Base-by-base conservation (phyloP, 805 yeast species). In the Candida insectorum region DNA sequence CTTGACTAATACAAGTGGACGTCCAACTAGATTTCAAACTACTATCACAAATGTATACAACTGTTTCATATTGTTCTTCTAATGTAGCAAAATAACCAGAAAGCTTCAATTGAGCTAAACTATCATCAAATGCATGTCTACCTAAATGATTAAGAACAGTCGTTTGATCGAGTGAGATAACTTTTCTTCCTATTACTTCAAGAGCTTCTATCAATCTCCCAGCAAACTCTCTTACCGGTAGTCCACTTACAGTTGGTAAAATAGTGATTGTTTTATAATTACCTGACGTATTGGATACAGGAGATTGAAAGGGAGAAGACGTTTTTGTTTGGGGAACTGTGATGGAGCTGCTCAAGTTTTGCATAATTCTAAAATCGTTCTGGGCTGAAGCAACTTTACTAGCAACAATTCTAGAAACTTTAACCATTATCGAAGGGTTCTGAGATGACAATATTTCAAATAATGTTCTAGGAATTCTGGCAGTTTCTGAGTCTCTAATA, bases 191-290 rank as follows among this genome's bases (percentile, higher is more conserved):
- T 28, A 85, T 81, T 23, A 71, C 72, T 47, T 77, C 74, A 43
- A 89, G 75, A 0, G 96, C 85, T n/a, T 65, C 62, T 1, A 81
- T 77, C 30, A 91, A 66, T 36, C 73, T 77, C 21, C 75, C 74
- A 0, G 95, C 96, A 69, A 91, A 91, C 33, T 83, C 93, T 33
- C 75, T 68, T 0, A 89, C 91, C 0, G 97, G 97, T n/a, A 91
- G 54, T 0, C 93, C 96, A 8, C 70, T 60, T 0, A 81, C 77
- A 0, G 85, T 75, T 0, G 97, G 97, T 8, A 93, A 54, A 13
- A 91, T 70, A 0, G 97, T 84, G 24, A 93, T 75, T 0, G 97
- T 93, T 48, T 88, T 75, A 55, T 82, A 88, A 41, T 77, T 74
- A 14, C 69, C 68, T 26, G 59, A 54, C 21, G 54, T 49, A 28